Evolutionary conservation across 495 filamentous ascomycete genomes (phyloP), one percentile per base, ranked within the genome.

Genomic region (Aspergillus mulundensis): DNA sequence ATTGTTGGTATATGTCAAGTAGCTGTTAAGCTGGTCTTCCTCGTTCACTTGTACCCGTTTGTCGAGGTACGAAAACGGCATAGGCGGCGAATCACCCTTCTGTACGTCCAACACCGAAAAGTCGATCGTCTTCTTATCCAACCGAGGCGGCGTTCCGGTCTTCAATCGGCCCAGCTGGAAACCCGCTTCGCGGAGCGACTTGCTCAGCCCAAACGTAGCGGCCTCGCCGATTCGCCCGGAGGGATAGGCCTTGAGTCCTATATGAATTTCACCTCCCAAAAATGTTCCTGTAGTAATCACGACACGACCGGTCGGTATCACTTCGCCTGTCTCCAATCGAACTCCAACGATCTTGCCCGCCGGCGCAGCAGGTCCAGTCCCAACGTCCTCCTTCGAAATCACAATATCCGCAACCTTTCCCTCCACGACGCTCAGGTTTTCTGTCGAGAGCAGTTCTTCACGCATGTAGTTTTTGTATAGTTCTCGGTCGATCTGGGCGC

Each of bases 281-380:
- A 98, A 98, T 0, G 94, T 98, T 0, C 94, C 94, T 0, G 94
- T 97, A 0, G 94, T 97, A 62, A 98, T 96, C 39, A 97, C 80
- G 19, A 97, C 92, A 42, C 87, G 84, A 36, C 81, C 81, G 1
- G 95, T 88, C 2, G 84, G 79, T 44, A 98, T 77, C 23, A 96
- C 76, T 71, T 95, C 88, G 25, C 95, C 95, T 21, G 88, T 88
- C 70, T 98, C 94, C 28, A 98, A 76, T 39, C 87, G 81, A 3
- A 98, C 86, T 2, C 94, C 94, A 10, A 83, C 86, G 56, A 97
- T 95, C 67, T 82, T 90, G 54, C 83, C 84, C 34, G 46, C 54
- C 66, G 87, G 83, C 14, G 81, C 70, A 20, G 80, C 80, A 19
- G 77, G 73, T 11, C 61, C 66, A 18, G 75, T 70, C 50, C 74